Conservation (phyloP, 2,329 filamentous ascomycete species). For the Chaetomium olivaceum region DNA sequence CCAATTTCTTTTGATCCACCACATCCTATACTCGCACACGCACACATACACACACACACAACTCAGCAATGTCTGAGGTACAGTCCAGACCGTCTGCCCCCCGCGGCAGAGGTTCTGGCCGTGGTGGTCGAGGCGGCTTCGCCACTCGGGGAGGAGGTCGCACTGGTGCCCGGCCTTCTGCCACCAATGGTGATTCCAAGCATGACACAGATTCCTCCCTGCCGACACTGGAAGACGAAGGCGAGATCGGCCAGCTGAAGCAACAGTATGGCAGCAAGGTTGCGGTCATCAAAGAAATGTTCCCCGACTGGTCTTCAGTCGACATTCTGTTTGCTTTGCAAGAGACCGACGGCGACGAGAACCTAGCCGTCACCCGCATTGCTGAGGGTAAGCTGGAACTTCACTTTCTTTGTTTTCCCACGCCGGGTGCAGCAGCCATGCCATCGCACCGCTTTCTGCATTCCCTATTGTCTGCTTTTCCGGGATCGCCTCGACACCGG, state of each 20-base stretch:
- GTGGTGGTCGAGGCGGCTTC: slow-evolving; percentile 80
- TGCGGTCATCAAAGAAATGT: slow-evolving; percentile 83
- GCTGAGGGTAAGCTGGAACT: slow-evolving; percentile 63
- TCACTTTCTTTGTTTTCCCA: slow-evolving; percentile 13
- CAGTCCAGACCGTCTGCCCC: slow-evolving; percentile 78
- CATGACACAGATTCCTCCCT: slow-evolving; percentile 58
- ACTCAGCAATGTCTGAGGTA: slow-evolving; percentile 84
- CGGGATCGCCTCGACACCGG: background rate
- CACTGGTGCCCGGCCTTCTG: slow-evolving; percentile 48
- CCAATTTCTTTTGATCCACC: slow-evolving; percentile 33
- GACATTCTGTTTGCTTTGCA: slow-evolving; percentile 91
- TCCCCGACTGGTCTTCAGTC: slow-evolving; percentile 92
- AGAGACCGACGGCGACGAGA: slow-evolving; percentile 80
- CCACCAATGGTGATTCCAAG: slow-evolving; percentile 71
- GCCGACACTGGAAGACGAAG: slow-evolving; percentile 72
- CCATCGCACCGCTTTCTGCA: slow-evolving; percentile 6
- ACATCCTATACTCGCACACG: slow-evolving; percentile 32
- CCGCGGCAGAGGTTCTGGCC: slow-evolving; percentile 87
- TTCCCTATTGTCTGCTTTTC: background rate
- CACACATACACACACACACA: slow-evolving; percentile 35
- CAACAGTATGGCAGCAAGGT: slow-evolving; percentile 82
- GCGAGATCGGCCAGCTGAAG: slow-evolving; percentile 89
- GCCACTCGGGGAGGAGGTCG: slow-evolving; percentile 70
- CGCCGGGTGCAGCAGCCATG: background rate
- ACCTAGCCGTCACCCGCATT: slow-evolving; percentile 74